Evolutionary conservation across 2,329 filamentous ascomycete genomes (phyloP).

Genomic region (Didymella arachidicola): DNA sequence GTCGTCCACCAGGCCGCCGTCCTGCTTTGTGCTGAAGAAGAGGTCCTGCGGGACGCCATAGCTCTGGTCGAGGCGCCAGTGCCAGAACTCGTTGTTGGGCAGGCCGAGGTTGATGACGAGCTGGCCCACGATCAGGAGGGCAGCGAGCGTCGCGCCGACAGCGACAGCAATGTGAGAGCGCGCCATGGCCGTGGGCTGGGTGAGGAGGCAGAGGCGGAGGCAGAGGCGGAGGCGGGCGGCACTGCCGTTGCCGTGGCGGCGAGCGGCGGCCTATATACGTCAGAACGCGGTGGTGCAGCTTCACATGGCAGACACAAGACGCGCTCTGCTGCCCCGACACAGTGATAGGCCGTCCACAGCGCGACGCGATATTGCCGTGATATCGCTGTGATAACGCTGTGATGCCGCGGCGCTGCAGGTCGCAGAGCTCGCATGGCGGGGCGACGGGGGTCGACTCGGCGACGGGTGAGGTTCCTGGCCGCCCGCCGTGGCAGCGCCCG

Average conservation of each 20-base stretch:
- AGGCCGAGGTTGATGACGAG: conserved; percentile 47
- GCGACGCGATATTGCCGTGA: not conserved
- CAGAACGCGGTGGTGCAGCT: conserved; percentile 3
- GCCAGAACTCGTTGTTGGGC: conserved; percentile 49
- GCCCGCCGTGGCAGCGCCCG: conserved; percentile 24
- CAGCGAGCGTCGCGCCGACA: conserved; percentile 46
- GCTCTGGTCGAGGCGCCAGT: conserved; percentile 37
- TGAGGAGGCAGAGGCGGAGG: conserved; percentile 30
- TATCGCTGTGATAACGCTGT: too few species aligned
- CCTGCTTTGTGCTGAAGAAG: conserved; percentile 41
- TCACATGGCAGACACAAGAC: conserved; percentile 3
- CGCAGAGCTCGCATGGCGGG: not conserved
- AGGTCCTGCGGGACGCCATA: conserved; percentile 36
- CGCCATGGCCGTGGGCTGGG: conserved; percentile 45
- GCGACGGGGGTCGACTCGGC: not conserved
- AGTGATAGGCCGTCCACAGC: not conserved
- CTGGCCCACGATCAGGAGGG: conserved; percentile 46
- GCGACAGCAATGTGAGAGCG: conserved; percentile 51
- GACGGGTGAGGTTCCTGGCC: not conserved
- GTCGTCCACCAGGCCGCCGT: conserved; percentile 40
- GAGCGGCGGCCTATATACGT: conserved; percentile 10
- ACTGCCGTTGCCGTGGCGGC: conserved; percentile 6
- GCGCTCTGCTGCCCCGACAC: not conserved
- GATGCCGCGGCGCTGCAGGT: not conserved
- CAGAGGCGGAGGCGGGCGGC: conserved; percentile 32